Conservation (phyloP, 192 early-diverging fungal species). For the Podila epigama region DNA sequence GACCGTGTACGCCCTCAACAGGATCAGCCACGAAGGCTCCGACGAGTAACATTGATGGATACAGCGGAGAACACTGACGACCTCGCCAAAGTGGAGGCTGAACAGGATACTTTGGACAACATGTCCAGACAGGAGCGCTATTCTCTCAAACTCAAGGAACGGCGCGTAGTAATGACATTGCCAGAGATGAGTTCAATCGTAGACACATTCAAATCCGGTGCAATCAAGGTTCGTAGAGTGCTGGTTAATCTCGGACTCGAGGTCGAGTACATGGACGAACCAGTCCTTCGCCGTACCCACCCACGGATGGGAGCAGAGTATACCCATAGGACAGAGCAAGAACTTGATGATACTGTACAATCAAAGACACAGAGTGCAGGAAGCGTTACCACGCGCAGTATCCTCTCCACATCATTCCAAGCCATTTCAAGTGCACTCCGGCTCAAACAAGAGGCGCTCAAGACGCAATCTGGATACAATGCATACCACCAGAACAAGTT, state of each 20-base stretch:
- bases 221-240: constrained; percentile 3
- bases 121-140: background rate
- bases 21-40: too few species aligned
- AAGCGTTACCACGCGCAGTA: background rate
- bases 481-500: too few species aligned
- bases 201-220: constrained; percentile 10
- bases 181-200: constrained; percentile 17
- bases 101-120: background rate
- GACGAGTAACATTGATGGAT: background rate
- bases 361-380: background rate
- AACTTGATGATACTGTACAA: too few species aligned
- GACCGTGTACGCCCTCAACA: too few species aligned
- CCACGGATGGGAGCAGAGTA: too few species aligned
- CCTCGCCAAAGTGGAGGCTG: background rate
- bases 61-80: background rate
- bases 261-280: background rate
- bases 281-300: too few species aligned
- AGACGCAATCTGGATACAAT: background rate
- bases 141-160: background rate
- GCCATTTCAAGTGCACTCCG: background rate
- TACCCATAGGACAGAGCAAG: too few species aligned
- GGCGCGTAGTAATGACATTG: constrained; percentile 3
- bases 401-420: background rate
- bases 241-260: constrained; percentile 13
- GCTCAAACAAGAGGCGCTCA: background rate